Evolutionary conservation across 2,329 filamentous ascomycete genomes (phyloP), one percentile per base, ranked within the genome.

Genomic region (Aureobasidium mangrovei): DNA sequence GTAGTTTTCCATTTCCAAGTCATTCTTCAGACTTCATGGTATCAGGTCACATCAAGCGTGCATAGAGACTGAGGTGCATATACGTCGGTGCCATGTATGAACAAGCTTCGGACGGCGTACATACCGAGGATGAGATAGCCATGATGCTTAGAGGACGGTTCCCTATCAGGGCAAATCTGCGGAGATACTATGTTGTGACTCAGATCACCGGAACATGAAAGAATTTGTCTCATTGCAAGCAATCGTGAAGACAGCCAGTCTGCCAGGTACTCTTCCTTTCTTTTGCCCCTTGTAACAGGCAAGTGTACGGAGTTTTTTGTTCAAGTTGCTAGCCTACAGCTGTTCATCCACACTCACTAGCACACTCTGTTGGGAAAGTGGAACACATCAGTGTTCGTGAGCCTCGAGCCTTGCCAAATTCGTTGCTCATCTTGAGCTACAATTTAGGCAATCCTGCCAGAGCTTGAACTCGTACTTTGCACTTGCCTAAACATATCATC

Each of bases 21-120:
- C 6, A 43, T 29, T 29, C 40, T 43, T 29, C 6, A 43, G 40
- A 43, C 24, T 29, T 43, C 24, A 43, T 43, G 6, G 40, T 29
- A 43, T 28, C 9, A 43, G 40, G 40, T n/a, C n/a, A n/a, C n/a
- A n/a, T 43, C 6, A 43, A 43, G 40, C 40, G 40, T 43, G 26
- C 12, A 43, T 43, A 43, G 40, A 42, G 40, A 42, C 40, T 9
- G 40, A 42, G 40, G 40, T 43, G 26, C 12, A 43, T 43, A 43
- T 43, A 43, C 26, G 40, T 43, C 40, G 40, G 40, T 43, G 40
- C 40, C 29, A 43, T 29, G 40, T 28, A 43, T 43, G 26, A 43
- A 43, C 24, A 43, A 43, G 40, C 40, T 43, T 43, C 40, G 40
- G 40, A 43, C 40, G 40, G 40, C 26, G 40, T 43, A 43, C 40